Percentiles rank a stretch among this genome's conserved stretches.
phyloP scores from a whole-genome alignment of 169 alveolate species.

The Eimeria tenella region DNA sequence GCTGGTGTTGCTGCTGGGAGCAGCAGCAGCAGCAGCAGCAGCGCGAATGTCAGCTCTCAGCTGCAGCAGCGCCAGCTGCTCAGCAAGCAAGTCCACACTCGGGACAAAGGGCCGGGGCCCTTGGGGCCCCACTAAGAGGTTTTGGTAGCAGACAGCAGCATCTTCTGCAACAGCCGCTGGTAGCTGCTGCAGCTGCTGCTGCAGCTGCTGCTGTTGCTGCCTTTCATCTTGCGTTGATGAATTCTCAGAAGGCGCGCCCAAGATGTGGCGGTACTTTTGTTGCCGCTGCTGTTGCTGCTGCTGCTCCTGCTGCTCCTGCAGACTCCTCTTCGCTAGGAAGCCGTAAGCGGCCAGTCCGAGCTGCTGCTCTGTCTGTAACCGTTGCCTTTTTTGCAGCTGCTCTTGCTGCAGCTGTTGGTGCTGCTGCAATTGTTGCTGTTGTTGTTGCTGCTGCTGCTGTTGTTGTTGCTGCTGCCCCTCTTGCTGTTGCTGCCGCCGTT shows the following conservation, averaged over 20 bases:
- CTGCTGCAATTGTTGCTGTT: not conserved
- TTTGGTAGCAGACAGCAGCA: conserved; percentile 45
- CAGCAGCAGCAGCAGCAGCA: conserved; percentile 59
- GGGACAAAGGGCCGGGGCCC: conserved; percentile 50
- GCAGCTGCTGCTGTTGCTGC: conserved; percentile 19
- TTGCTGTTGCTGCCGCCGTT: conserved; percentile 36
- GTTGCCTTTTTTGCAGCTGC: not conserved
- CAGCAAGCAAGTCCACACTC: conserved; percentile 47
- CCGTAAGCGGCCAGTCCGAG: conserved; percentile 19
- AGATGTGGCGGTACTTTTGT: conserved; percentile 7
- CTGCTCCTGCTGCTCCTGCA: conserved; percentile 11
- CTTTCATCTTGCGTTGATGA: not conserved
- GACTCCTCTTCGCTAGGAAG: not conserved
- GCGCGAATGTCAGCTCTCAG: conserved; percentile 43
- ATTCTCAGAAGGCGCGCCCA: not conserved
- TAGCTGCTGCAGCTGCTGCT: conserved; percentile 8
- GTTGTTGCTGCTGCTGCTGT: conserved; percentile 52
- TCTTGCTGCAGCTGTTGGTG: conserved; percentile 17
- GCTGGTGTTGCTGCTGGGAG: conserved; percentile 24
- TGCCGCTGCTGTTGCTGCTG: conserved; percentile 46
- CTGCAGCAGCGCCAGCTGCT: conserved; percentile 46
- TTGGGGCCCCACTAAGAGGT: conserved; percentile 29
- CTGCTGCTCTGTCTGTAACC: not conserved
- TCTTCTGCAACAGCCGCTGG: not conserved
- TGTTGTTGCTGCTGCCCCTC: not conserved